Conservation (phyloP, 441 rosid species). For the Rhodomyrtus psidioides region DNA sequence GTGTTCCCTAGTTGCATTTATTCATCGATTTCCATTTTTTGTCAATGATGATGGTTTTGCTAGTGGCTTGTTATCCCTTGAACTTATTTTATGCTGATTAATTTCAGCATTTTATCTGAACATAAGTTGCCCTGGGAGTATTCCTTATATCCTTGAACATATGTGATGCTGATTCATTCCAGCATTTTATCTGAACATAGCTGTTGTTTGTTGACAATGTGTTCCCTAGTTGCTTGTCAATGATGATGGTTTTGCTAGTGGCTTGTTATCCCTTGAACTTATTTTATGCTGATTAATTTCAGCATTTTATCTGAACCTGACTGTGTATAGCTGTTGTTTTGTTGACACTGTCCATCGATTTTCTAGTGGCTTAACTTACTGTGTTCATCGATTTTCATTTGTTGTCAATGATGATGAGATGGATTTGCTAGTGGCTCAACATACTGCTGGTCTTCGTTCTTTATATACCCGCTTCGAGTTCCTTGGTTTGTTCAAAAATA, state of each 20-base stretch:
- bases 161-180: neutral
- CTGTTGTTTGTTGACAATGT: neutral
- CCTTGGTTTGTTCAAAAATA: neutral
- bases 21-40: neutral
- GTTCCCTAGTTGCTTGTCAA: neutral
- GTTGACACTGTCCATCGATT: too few species aligned
- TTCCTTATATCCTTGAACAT: neutral
- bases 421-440: neutral
- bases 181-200: neutral
- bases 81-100: neutral
- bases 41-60: neutral
- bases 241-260: neutral
- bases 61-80: neutral
- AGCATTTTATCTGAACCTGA: neutral
- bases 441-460: neutral
- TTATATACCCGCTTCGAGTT: neutral
- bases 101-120: conserved; percentile 8
- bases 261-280: neutral
- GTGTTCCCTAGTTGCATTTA: neutral
- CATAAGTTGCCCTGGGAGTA: conserved; percentile 6
- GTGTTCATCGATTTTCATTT: neutral
- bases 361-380: too few species aligned
- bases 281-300: neutral
- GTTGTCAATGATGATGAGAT: neutral
- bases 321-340: too few species aligned